These are phyloP conservation scores for Trichoderma sp. DNA, from an alignment of 2,329 filamentous ascomycete species.

Conservation along the genomic window DNA sequence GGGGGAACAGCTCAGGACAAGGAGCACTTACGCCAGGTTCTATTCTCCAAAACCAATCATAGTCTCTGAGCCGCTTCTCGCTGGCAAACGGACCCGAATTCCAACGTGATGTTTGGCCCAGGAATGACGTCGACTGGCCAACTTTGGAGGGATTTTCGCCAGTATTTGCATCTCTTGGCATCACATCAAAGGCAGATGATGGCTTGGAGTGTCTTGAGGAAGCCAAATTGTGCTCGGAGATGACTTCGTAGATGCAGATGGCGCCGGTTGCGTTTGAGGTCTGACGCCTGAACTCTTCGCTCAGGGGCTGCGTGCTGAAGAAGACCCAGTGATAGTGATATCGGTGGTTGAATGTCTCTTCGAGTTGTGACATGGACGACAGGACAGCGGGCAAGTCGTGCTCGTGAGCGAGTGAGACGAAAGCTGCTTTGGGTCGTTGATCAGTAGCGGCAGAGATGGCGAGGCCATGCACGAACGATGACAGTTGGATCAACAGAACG, in stretches of 20 bases:
- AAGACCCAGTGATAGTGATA: conserved; percentile 89
- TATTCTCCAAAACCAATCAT: conserved; percentile 64
- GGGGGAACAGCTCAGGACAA: no score
- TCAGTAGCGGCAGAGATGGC: conserved; percentile 32
- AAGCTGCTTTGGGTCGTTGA: conserved; percentile 38
- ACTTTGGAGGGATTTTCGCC: conserved; percentile 50
- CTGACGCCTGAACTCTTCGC: conserved; percentile 71
- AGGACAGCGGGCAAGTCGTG: conserved; percentile 40
- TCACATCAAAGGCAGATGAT: conserved; percentile 47
- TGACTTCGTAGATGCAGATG: conserved; percentile 70
- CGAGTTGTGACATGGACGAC: conserved; percentile 59
- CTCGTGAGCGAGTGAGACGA: conserved; percentile 41
- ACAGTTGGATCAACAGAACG: conserved; percentile 33
- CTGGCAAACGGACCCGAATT: conserved; percentile 82
- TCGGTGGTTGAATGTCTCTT: conserved; percentile 69
- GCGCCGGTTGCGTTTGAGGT: conserved; percentile 72
- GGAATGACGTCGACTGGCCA: conserved; percentile 60
- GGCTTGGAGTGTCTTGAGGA: conserved; percentile 52
- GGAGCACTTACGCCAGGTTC: conserved; percentile 59
- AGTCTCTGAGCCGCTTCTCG: conserved; percentile 68
- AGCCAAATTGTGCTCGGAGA: conserved; percentile 78
- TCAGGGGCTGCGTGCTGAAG: conserved; percentile 81
- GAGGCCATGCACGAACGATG: conserved; percentile 31
- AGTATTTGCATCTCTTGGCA: no score
- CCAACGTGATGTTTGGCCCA: conserved; percentile 81